Evolutionary conservation across 257 asterid genomes (phyloP), one percentile per base, ranked within the genome.

Genomic region (Dorcoceras hygrometricum): DNA sequence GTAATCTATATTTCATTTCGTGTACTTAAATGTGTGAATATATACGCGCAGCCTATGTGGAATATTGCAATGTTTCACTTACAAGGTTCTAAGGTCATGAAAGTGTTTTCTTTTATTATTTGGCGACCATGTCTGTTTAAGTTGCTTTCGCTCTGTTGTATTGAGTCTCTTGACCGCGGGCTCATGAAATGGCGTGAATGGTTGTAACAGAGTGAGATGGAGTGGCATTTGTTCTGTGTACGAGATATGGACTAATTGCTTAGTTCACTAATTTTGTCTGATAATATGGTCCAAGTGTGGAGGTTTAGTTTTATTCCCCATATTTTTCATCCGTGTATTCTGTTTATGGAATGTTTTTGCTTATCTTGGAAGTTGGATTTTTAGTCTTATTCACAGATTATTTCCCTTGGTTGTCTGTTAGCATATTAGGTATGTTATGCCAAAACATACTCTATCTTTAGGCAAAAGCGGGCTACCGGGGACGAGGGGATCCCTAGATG

Each of bases 1-100:
- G 89, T 87, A 84, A 54, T 63, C 20, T 36, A 29, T 73, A 23
- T 32, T 9, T 39, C 24, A 0, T 16, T 7, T 59, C 9, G n/a
- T 32, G 0, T 39, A 18, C 54, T 23, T 75, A 14, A 23, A 66
- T 60, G 59, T 57, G 67, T 23, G 54, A 26, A 20, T 14, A 43
- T 70, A 25, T 39, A 27, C 46, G 59, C 57, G 64, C 12, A 46
- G 34, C 63, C 50, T 43, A 16, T n/a, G 4, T 54, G 71, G 62
- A 43, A 36, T 58, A 26, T 36, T 28, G 9, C 58, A 6, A 20
- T 75, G 63, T 46, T 43, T 62, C 50, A 19, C 20, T 57, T 68
- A 14, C 65, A 7, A 48, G 51, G 61, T 63, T 64, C 20, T 55
- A 24, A 23, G 59, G 11, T 26, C 64, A 16, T 34, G 27, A 4